phyloP scores from a whole-genome alignment of 106 monocot genomes.

The Allium sativum region DNA sequence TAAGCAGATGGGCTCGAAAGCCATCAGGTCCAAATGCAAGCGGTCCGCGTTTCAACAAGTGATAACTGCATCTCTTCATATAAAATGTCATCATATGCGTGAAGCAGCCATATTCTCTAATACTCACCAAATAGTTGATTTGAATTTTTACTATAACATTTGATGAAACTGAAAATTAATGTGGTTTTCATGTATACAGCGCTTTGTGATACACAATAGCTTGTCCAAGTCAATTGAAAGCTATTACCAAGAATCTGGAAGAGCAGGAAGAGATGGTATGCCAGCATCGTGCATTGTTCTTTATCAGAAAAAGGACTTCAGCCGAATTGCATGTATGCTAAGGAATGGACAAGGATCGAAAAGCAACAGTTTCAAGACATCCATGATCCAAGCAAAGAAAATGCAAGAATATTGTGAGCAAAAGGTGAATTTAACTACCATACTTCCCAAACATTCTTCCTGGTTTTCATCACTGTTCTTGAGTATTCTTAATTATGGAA shows the following conservation, averaged over 20 bases:
- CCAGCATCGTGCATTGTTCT: constrained; percentile 64
- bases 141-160: too few species aligned
- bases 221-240: constrained; percentile 97
- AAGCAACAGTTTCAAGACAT: constrained; percentile 56
- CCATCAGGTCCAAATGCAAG: too few species aligned
- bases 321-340: constrained; percentile 94
- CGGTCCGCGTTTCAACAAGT: too few species aligned
- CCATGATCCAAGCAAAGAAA: constrained; percentile 95
- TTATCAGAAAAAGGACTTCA: constrained; percentile 96
- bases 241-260: constrained; percentile 98
- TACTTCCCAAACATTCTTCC: not conserved
- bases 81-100: too few species aligned
- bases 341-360: constrained; percentile 47
- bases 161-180: too few species aligned
- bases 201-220: constrained; percentile 92
- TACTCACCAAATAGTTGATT: too few species aligned
- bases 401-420: constrained; percentile 93
- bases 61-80: too few species aligned
- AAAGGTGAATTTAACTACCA: constrained; percentile 41
- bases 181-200: constrained; percentile 13
- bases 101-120: too few species aligned
- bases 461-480: not conserved
- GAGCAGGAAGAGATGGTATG: constrained; percentile 84
- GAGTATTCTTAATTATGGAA: not conserved
- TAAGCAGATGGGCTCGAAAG: too few species aligned